phyloP scores from a whole-genome alignment of 2,329 filamentous ascomycete species.

The Thelonectria discophora region DNA sequence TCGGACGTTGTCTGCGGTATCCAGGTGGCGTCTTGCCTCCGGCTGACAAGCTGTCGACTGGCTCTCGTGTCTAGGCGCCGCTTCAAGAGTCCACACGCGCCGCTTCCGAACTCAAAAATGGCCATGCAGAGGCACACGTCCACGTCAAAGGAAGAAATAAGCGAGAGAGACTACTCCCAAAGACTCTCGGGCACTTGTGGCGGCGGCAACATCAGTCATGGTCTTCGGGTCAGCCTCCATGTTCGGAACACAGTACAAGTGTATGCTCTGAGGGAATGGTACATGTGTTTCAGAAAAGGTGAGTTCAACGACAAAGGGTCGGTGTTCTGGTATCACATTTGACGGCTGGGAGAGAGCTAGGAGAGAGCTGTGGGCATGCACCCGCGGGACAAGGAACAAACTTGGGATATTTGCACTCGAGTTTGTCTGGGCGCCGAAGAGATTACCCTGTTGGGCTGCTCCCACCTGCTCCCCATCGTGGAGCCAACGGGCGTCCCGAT shows the following conservation, averaged over 20 bases:
- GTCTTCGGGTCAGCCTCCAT: neutral
- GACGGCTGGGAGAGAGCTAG: neutral
- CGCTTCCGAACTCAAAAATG: slow-evolving; percentile 28
- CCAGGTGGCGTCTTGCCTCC: slow-evolving; percentile 36
- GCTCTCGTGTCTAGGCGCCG: neutral
- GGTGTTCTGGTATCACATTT: neutral
- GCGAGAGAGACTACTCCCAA: neutral
- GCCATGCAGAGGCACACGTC: slow-evolving; percentile 15
- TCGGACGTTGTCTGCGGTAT: neutral
- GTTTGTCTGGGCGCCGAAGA: neutral
- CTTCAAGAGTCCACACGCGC: neutral
- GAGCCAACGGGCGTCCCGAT: slow-evolving; percentile 1
- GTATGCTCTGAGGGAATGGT: neutral
- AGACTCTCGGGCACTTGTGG: neutral
- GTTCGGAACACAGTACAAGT: neutral
- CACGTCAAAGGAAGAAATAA: slow-evolving; percentile 12
- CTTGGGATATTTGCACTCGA: neutral
- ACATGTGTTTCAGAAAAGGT: neutral
- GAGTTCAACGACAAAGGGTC: neutral
- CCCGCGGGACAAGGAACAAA: too few species aligned
- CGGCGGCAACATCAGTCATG: neutral
- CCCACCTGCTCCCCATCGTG: neutral
- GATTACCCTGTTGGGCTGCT: neutral
- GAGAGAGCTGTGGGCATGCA: neutral
- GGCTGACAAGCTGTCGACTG: slow-evolving; percentile 32